Base-by-base conservation (phyloP, 108 stramenopile genomes). In the Nitzschia inconspicua region DNA sequence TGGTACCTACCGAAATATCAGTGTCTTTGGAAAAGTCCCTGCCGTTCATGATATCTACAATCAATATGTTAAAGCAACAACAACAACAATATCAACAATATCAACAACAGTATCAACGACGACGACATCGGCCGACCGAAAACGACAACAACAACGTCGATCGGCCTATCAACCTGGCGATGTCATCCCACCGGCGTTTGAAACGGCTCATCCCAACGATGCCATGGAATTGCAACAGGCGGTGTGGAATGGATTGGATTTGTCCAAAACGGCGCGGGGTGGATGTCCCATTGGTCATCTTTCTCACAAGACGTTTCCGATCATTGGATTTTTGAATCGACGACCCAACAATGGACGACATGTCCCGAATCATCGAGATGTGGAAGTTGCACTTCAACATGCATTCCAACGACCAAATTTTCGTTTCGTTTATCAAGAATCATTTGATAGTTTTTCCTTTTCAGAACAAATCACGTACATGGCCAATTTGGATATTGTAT, bases 401-500 rank as follows among this genome's bases (percentile, higher is more conserved):
- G 37, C 11, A 39, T 39, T 39, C 14, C n/a, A 39, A 14, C 37
- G 14, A 39, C 11, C 11, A 14, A 39, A 39, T 1, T 11, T 14
- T 39, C 14, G 37, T 39, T 11, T 39, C n/a, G 14, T 14, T 39
- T 39, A 39, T 39, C 37, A 14, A 14, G 16, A 31, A 0, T 44
- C 22, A 26, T 50, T 49, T 48, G 66, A 68, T 22, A n/a, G 27
- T 14, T 27, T 59, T 7, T 14, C 42, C 24, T 56, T 71, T 18
- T 46, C 20, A 10, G 34, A 46, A 25, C 61, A 63, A 41, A 43
- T 55, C 16, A 53, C 18, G n/a, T 16, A 25, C 14, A 42, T 57
- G 35, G 35, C 42, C 22, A 56, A 18, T 18, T 40, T 52, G 7
- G 72, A 73, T 46, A 67, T 73, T 18, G 46, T 73, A 4, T 48